Conservation (phyloP, 1,284 basidiomycete genomes). For the Leccinum olivaceoglutinosum region DNA sequence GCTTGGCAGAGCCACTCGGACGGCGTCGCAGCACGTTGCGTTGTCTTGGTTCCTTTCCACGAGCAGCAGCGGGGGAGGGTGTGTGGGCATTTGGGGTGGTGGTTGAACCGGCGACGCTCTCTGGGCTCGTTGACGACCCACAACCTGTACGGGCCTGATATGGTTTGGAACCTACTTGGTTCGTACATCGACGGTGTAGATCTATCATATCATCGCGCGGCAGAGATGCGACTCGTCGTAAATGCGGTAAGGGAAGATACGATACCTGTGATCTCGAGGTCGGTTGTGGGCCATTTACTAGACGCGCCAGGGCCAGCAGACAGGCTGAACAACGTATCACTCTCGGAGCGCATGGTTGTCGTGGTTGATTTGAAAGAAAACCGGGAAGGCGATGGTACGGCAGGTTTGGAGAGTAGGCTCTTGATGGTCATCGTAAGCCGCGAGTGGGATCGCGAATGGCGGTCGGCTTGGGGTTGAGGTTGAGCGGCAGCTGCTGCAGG, state of each 20-base stretch:
- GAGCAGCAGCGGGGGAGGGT: background rate
- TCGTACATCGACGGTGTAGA: conserved; percentile 20
- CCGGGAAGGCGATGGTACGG: conserved; percentile 18
- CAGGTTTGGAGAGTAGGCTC: conserved; percentile 22
- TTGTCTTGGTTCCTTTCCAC: conserved; percentile 22
- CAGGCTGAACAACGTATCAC: conserved; percentile 11
- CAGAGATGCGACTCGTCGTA: conserved; percentile 1
- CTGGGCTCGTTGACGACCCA: conserved; percentile 9
- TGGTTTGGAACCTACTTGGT: conserved; percentile 12
- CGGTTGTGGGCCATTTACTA: conserved; percentile 14
- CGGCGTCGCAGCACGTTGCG: conserved; percentile 45
- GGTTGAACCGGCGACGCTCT: conserved; percentile 7
- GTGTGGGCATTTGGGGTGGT: conserved; percentile 2
- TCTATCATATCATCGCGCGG: conserved; percentile 2
- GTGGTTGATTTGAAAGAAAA: conserved; percentile 19
- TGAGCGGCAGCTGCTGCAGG: background rate
- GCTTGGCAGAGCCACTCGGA: conserved; percentile 34
- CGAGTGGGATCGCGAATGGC: conserved; percentile 16
- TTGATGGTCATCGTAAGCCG: conserved; percentile 25
- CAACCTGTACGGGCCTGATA: background rate
- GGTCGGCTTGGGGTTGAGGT: conserved; percentile 1
- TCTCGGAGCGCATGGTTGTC: conserved; percentile 3
- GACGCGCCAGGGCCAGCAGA: conserved; percentile 5
- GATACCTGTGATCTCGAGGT: conserved; percentile 22
- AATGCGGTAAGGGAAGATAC: conserved; percentile 1